These are phyloP conservation scores for Phytophthora pistaciae DNA, from an alignment of 352 stramenopile genomes.

Conservation along the genomic window DNA sequence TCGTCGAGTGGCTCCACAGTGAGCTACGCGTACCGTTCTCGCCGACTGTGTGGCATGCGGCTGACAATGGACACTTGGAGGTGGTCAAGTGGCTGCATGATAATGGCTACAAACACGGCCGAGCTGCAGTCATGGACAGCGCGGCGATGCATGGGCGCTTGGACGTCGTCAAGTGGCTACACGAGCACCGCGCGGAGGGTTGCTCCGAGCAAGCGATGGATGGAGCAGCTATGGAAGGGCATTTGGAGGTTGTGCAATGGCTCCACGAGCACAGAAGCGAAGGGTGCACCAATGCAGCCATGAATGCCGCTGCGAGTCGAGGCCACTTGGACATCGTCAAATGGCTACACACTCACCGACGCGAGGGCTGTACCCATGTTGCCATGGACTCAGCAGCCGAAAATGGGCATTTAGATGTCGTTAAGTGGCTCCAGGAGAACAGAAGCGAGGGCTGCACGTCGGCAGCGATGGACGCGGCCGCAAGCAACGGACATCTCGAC, in stretches of 20 bases:
- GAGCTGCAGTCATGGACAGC: slow-evolving; percentile 48
- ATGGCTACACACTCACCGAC: slow-evolving; percentile 51
- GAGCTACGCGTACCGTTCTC: slow-evolving; percentile 34
- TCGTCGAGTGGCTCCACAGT: slow-evolving; percentile 45
- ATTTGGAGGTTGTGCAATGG: slow-evolving; percentile 44
- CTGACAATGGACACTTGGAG: slow-evolving; percentile 32
- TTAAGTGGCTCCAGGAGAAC: slow-evolving; percentile 54
- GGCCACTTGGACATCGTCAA: slow-evolving; percentile 60
- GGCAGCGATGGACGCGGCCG: slow-evolving; percentile 26
- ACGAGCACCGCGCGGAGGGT: slow-evolving; percentile 30
- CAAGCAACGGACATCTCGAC: slow-evolving; percentile 36
- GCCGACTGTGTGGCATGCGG: slow-evolving; percentile 38
- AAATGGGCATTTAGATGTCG: slow-evolving; percentile 42
- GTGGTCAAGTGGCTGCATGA: slow-evolving; percentile 48
- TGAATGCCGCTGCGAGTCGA: slow-evolving; percentile 52
- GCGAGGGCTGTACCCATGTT: slow-evolving; percentile 50
- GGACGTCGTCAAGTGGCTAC: slow-evolving; percentile 50
- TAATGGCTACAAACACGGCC: slow-evolving; percentile 39
- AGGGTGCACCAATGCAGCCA: slow-evolving; percentile 53
- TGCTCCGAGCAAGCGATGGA: slow-evolving; percentile 39
- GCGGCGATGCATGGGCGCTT: slow-evolving; percentile 57
- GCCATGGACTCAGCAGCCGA: slow-evolving; percentile 58
- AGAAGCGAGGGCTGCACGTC: slow-evolving; percentile 47
- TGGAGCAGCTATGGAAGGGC: slow-evolving; percentile 37
- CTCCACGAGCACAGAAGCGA: slow-evolving; percentile 46